These are phyloP conservation scores for Starmerella apis DNA, from an alignment of 805 yeast genomes.

Conservation along the genomic window DNA sequence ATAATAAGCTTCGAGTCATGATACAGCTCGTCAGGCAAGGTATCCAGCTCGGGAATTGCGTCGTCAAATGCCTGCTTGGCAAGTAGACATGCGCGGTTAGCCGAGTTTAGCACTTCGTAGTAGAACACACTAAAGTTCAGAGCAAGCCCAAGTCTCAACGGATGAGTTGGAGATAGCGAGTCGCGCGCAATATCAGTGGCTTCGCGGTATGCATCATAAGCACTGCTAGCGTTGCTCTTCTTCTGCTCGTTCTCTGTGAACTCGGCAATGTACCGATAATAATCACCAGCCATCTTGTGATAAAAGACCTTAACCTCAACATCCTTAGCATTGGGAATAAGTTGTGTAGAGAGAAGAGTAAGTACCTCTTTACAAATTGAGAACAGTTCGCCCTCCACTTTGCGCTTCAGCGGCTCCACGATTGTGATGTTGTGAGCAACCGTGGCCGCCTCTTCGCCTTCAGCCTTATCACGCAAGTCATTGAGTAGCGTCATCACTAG, in stretches of 20 bases:
- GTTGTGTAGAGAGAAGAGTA: slow-evolving; percentile 74
- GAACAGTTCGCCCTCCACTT: slow-evolving; percentile 85
- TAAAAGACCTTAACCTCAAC: slow-evolving; percentile 98
- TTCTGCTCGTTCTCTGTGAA: slow-evolving; percentile 86
- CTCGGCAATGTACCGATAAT: slow-evolving; percentile 97
- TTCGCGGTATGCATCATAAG: slow-evolving; percentile 86
- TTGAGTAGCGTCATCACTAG: slow-evolving; percentile 73
- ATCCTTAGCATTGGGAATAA: slow-evolving; percentile 86
- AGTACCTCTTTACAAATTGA: slow-evolving; percentile 91
- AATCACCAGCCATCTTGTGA: slow-evolving; percentile 99
- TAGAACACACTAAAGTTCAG: slow-evolving; percentile 95
- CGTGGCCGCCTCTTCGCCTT: slow-evolving; percentile 30
- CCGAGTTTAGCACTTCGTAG: slow-evolving; percentile 95
- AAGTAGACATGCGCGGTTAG: slow-evolving; percentile 96
- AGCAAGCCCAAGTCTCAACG: slow-evolving; percentile 95
- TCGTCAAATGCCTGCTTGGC: slow-evolving; percentile 99
- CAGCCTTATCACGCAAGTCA: slow-evolving; percentile 95
- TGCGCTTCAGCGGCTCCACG: slow-evolving; percentile 88
- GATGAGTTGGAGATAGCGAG: slow-evolving; percentile 96
- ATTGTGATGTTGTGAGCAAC: slow-evolving; percentile 59
- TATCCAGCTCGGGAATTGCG: slow-evolving; percentile 97
- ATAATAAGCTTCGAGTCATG: slow-evolving; percentile 96
- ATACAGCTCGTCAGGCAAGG: slow-evolving; percentile 94
- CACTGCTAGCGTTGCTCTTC: slow-evolving; percentile 82
- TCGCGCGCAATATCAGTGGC: slow-evolving; percentile 96